A percentile compares a stretch with the other conserved stretches of the same genome.
These are phyloP conservation scores for Lecanicillium sp. DNA, from an alignment of 2,329 filamentous ascomycete genomes.

Conservation along the genomic window DNA sequence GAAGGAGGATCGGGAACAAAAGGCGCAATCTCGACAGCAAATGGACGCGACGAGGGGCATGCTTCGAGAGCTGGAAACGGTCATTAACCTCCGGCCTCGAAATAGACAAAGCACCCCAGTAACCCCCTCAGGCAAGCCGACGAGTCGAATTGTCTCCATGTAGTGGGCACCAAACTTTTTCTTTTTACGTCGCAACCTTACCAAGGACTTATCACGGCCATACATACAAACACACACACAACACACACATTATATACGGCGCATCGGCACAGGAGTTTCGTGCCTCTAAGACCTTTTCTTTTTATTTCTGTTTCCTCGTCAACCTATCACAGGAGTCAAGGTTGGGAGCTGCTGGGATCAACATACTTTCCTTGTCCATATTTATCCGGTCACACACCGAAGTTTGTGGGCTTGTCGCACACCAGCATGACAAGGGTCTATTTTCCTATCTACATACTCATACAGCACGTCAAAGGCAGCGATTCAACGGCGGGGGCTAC, in stretches of 20 bases:
- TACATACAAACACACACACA: background rate
- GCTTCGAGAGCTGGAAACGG: conserved; percentile 85
- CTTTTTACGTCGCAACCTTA: conserved; percentile 3
- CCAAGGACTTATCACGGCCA: background rate
- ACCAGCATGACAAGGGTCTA: background rate
- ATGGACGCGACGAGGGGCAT: conserved; percentile 79
- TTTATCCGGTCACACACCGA: no score
- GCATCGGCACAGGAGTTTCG: no score
- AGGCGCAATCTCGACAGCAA: conserved; percentile 64
- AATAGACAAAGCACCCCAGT: conserved; percentile 28
- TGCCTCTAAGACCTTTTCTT: no score
- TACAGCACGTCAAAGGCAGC: background rate
- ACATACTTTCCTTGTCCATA: no score
- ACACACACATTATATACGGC: no score
- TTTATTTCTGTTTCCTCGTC: no score
- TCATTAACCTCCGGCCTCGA: conserved; percentile 56
- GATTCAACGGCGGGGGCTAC: no score
- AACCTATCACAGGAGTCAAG: no score
- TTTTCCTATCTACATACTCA: background rate
- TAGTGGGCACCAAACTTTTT: conserved; percentile 16
- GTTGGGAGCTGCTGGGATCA: no score
- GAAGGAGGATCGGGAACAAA: conserved; percentile 74
- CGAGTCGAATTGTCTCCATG: conserved; percentile 34
- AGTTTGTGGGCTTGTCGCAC: background rate
- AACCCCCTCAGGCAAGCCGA: conserved; percentile 19